Base-by-base conservation (phyloP, 192 early-diverging fungal species). In the Anaeromyces robustus region DNA sequence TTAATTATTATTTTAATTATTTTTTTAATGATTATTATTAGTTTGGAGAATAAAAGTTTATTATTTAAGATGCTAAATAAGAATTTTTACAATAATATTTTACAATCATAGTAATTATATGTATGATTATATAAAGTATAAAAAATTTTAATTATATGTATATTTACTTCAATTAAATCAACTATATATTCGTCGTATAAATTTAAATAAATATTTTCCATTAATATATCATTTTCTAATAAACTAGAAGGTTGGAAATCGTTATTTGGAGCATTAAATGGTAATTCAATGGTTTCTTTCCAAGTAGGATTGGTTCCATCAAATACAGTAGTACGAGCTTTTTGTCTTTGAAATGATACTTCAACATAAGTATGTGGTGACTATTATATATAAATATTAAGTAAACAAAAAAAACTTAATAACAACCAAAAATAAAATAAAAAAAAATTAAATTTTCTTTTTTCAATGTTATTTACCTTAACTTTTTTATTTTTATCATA, bases 121-220 rank as follows among this genome's bases (percentile, higher is more conserved):
- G n/a, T n/a, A n/a, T n/a, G n/a, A n/a, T n/a, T n/a, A n/a, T n/a
- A n/a, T n/a, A n/a, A n/a, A n/a, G n/a, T n/a, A n/a, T n/a, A n/a
- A n/a, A n/a, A n/a, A n/a, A n/a, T n/a, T n/a, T 34, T 80, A 7
- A 7, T 34, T 34, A 7, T 30, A 7, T 29, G 5, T 29, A 19
- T 30, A 29, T 19, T 11, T 30, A 85, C 84, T 68, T 89, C 80
- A 37, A 83, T 29, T 78, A 90, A 81, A 81, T 90, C 87, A 12
- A 90, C 84, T 1, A 87, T 52, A 29, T 86, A 30, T 84, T 90
- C 89, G 78, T 90, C 89, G 77, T 89, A 90, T 2, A 90, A 77
- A 79, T 90, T 86, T 68, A 90, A 84, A 83, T 86, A 90, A n/a
- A 90, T 59, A 13, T 79, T 77, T 77, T 90, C 86, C 77, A 83